Conservation (phyloP, 345 rosid species). For the Cardamine resedifolia region DNA sequence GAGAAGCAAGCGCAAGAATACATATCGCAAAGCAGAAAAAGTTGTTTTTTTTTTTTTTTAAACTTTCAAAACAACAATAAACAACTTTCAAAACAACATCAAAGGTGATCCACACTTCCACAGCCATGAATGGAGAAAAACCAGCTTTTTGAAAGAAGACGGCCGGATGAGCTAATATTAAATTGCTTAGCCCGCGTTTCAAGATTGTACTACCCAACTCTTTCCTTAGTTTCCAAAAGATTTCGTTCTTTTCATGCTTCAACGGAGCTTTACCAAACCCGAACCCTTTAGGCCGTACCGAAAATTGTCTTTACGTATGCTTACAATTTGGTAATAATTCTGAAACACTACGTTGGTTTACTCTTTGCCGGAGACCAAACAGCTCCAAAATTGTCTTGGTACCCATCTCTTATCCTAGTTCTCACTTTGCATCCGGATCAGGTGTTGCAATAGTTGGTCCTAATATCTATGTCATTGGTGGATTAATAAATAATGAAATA, state of each 20-base stretch:
- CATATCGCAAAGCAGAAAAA: no score
- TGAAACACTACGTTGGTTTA: neutral
- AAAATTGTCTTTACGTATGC: neutral
- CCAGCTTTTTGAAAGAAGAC: no score
- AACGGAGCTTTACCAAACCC: neutral
- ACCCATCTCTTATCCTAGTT: neutral
- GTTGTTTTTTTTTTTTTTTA: no score
- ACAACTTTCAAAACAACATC: no score
- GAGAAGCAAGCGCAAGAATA: no score
- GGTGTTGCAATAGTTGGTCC: conserved; percentile 47
- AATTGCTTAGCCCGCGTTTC: neutral
- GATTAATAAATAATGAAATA: conserved; percentile 48
- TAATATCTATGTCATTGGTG: conserved; percentile 54
- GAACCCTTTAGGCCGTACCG: no score
- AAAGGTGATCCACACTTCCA: no score
- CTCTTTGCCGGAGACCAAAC: neutral
- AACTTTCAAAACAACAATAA: no score
- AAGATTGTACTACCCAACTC: neutral
- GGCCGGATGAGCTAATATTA: neutral
- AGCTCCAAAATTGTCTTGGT: neutral
- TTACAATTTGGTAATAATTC: neutral
- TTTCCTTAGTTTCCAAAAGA: neutral
- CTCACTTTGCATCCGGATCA: conserved; percentile 41
- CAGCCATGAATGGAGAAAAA: no score
- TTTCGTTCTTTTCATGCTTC: neutral